These are phyloP conservation scores for Aciculoconidium aculeatum DNA, from an alignment of 805 yeast species.

Conservation along the genomic window DNA sequence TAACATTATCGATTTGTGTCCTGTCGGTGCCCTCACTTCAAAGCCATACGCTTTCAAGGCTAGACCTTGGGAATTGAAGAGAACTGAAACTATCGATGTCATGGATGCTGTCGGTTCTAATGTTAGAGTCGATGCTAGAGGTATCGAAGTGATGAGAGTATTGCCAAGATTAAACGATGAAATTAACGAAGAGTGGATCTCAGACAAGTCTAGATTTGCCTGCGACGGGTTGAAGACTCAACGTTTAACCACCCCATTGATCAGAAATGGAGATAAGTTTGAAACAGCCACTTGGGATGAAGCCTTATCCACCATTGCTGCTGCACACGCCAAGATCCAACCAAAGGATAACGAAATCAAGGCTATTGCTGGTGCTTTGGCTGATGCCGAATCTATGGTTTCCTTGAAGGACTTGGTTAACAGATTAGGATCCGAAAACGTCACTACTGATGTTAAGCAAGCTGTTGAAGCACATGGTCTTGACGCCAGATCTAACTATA, in stretches of 20 bases:
- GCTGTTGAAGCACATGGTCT: conserved; percentile 57
- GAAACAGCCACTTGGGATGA: conserved; percentile 83
- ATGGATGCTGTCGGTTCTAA: conserved; percentile 79
- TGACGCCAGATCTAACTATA: conserved; percentile 72
- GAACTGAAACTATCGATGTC: conserved; percentile 82
- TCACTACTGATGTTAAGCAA: conserved; percentile 62
- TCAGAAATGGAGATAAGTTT: conserved; percentile 64
- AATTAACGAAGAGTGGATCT: conserved; percentile 86
- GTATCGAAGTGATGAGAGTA: conserved; percentile 81
- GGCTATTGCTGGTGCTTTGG: conserved; percentile 76
- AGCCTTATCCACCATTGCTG: conserved; percentile 65
- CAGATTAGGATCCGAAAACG: conserved; percentile 73
- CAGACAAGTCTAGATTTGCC: conserved; percentile 82
- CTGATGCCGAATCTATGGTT: conserved; percentile 78
- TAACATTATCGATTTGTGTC: conserved; percentile 81
- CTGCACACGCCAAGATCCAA: conserved; percentile 47
- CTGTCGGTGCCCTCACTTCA: conserved; percentile 86
- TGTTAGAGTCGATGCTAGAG: conserved; percentile 80
- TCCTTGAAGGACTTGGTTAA: conserved; percentile 76
- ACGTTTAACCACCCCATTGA: conserved; percentile 75
- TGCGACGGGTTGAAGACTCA: conserved; percentile 83
- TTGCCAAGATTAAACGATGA: conserved; percentile 83
- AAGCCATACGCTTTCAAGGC: conserved; percentile 92
- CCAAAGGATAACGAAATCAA: conserved; percentile 70
- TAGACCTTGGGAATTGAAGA: conserved; percentile 89